Base-by-base conservation (phyloP, 352 stramenopile genomes). In the Thalassiosira oceanica region DNA sequence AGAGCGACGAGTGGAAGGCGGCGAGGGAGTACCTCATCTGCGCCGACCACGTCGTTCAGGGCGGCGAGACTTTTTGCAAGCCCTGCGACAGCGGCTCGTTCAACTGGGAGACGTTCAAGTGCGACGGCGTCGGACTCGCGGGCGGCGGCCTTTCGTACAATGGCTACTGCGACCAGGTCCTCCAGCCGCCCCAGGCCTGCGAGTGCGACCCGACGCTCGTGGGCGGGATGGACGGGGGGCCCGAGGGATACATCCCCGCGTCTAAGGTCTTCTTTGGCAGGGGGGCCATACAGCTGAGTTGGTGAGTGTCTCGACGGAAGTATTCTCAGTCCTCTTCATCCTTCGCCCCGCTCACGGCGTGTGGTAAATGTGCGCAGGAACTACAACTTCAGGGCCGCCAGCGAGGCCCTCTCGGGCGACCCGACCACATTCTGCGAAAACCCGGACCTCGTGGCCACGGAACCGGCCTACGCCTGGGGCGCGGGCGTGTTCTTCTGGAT, bases 1-100 rank as follows among this genome's bases (percentile, higher is more conserved):
- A 75, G 36, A 62, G 44, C 48, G 71, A 76, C 20, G 63, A 81
- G 33, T 81, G 57, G 63, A 69, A 63, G 46, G 71, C 64, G 3
- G 26, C 24, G n/a, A 27, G 64, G 51, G 71, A 81, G 48, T 76
- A 81, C 52, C 36, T 80, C 2, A 74, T 80, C 10, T 80, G 70
- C 48, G 70, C 61, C 24, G 69, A 80, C 50, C 46, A 61, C 23
- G 62, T 68, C 39, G 33, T 50, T 24, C 37, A 64, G 2, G 70
- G 42, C 5, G 57, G 39, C 33, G 57, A 67, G 35, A 58, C 45
- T 1, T 80, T 46, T 20, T 80, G 70, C 46, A 80, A 80, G 29
- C 70, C 70, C 2, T 80, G 70, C 33, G 66, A 65, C 28, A 27
- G 36, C 4, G 55, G 54, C 31, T 57, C 60, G 23, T 81, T 76